Evolutionary conservation across 139 green algal genomes (phyloP).

Genomic region (Coelastrella sp.): DNA sequence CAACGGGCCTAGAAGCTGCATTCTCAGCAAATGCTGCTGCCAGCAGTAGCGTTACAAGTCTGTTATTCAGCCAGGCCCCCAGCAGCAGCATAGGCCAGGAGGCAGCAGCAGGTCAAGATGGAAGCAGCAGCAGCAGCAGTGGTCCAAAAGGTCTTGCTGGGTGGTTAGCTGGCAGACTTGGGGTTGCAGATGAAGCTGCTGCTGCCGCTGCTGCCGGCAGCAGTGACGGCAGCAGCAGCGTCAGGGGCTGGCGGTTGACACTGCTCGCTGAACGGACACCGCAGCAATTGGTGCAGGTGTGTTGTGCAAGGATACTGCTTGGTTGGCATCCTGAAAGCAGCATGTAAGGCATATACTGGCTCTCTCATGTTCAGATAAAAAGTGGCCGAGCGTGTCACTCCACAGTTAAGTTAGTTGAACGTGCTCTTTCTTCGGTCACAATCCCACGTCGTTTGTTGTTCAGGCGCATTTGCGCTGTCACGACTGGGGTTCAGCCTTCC

Average conservation of each 20-base stretch:
- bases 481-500: slow-evolving; percentile 49
- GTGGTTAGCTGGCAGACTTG: slow-evolving; percentile 17
- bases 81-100: background rate
- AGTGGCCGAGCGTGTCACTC: no score
- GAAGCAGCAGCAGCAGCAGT: slow-evolving; percentile 8
- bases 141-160: background rate
- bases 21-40: background rate
- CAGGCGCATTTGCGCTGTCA: slow-evolving; percentile 32
- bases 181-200: slow-evolving; percentile 20
- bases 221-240: background rate
- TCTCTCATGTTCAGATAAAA: no score
- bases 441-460: background rate
- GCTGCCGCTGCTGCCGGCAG: background rate
- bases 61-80: background rate
- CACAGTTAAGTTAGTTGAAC: no score
- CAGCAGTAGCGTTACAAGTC: background rate
- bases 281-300: slow-evolving; percentile 50
- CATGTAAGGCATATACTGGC: no score
- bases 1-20: background rate
- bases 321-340: no score
- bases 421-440: no score
- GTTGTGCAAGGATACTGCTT: no score
- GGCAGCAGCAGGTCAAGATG: background rate
- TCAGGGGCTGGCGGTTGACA: slow-evolving; percentile 40
- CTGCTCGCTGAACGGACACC: slow-evolving; percentile 54